These are phyloP conservation scores for Leishmania mexicana DNA, from an alignment of 208 protist species.

Conservation along the genomic window DNA sequence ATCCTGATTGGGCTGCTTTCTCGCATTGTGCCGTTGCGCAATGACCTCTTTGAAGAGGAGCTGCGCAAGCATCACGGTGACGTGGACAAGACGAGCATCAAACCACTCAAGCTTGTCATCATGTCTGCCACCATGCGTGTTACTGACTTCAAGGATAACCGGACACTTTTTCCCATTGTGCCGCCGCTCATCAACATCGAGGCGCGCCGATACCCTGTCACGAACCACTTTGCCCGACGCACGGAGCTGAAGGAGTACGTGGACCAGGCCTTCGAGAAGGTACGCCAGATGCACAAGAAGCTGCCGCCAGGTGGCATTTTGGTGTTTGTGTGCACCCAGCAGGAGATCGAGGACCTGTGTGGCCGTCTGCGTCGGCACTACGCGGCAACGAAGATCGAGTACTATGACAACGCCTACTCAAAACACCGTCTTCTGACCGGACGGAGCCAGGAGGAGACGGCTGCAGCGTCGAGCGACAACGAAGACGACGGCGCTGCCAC, in stretches of 20 bases:
- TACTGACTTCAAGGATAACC: conserved; percentile 95
- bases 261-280: conserved; percentile 94
- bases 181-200: conserved; percentile 96
- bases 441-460: conserved; percentile 51
- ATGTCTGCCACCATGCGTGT: conserved; percentile 95
- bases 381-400: conserved; percentile 80
- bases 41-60: conserved; percentile 86
- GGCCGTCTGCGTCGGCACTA: conserved; percentile 83
- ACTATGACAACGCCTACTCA: conserved; percentile 80
- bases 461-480: conserved; percentile 23
- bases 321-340: conserved; percentile 97
- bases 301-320: conserved; percentile 98
- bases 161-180: conserved; percentile 92
- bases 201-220: conserved; percentile 97
- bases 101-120: conserved; percentile 91
- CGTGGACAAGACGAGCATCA: conserved; percentile 55
- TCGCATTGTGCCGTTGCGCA: conserved; percentile 96
- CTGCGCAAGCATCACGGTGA: conserved; percentile 53
- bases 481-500: conserved; percentile 7
- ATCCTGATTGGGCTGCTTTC: conserved; percentile 98
- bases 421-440: conserved; percentile 57
- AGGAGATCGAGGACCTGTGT: conserved; percentile 95
- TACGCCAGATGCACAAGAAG: conserved; percentile 96
- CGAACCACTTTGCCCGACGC: conserved; percentile 95
- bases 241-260: conserved; percentile 96